Evolutionary conservation across 345 rosid genomes (phyloP).

Genomic region (Gossypium rotundifolium): DNA sequence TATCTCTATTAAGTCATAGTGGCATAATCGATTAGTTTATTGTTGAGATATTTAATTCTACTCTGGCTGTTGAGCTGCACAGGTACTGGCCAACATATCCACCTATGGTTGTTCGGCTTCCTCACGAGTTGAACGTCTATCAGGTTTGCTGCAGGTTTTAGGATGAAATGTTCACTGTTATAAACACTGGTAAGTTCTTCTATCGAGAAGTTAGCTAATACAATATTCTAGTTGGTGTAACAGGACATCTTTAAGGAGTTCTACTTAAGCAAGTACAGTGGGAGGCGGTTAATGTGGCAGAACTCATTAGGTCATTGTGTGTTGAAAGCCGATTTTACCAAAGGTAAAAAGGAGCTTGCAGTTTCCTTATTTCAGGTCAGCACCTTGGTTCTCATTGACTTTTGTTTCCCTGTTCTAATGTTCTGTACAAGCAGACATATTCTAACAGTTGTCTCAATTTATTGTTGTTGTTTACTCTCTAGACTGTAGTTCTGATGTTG

Average conservation of each 20-base stretch:
- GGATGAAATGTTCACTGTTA: constrained; percentile 5
- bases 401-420: background rate
- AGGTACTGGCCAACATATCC: constrained; percentile 99
- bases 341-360: constrained; percentile 95
- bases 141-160: constrained; percentile 51
- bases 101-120: constrained; percentile 96
- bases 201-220: background rate
- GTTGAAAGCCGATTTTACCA: constrained; percentile 77
- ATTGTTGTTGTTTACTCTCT: constrained; percentile 15
- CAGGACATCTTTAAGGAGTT: constrained; percentile 98
- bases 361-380: constrained; percentile 96
- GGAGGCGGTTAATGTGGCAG: constrained; percentile 98
- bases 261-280: constrained; percentile 93
- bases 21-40: constrained; percentile 2
- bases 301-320: constrained; percentile 96
- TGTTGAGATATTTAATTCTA: background rate
- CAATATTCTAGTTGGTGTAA: constrained; percentile 12
- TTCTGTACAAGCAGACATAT: background rate
- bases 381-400: constrained; percentile 2
- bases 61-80: constrained; percentile 23
- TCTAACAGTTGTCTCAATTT: constrained; percentile 13
- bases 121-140: constrained; percentile 91
- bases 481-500: constrained; percentile 97
- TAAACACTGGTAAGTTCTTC: background rate
- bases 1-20: background rate